phyloP scores from a whole-genome alignment of 495 filamentous ascomycete species.

The Tuber microsphaerosporum region DNA sequence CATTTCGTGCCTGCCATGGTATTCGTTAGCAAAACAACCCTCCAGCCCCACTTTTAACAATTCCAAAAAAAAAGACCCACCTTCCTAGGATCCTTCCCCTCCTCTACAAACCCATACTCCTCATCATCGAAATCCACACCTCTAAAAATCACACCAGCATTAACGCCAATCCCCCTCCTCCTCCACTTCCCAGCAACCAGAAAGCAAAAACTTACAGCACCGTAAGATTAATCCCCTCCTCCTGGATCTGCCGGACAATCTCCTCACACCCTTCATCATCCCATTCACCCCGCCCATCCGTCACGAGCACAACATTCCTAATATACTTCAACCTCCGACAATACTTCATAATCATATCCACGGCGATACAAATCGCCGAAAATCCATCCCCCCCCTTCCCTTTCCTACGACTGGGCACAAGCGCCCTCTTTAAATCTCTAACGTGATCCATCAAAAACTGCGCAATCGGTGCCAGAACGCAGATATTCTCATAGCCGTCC shows the following conservation, averaged over 20 bases:
- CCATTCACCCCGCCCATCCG: conserved; percentile 65
- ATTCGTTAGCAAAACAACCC: conserved; percentile 15
- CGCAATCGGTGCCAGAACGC: conserved; percentile 61
- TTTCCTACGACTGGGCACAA: conserved; percentile 58
- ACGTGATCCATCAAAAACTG: conserved; percentile 71
- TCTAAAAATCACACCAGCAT: conserved; percentile 44
- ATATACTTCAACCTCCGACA: conserved; percentile 88
- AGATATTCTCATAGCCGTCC: conserved; percentile 69
- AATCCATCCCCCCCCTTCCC: conserved; percentile 70
- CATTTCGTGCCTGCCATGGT: conserved; percentile 49
- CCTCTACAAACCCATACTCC: conserved; percentile 87
- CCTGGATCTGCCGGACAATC: conserved; percentile 64
- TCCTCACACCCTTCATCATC: conserved; percentile 59
- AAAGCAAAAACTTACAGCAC: conserved; percentile 57
- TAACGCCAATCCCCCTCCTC: neutral
- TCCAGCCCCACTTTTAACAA: neutral
- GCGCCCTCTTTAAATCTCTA: conserved; percentile 52
- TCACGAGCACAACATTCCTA: conserved; percentile 74
- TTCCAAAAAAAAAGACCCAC: conserved; percentile 37
- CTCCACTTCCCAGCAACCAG: neutral
- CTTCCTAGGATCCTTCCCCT: conserved; percentile 70
- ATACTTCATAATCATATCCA: conserved; percentile 72
- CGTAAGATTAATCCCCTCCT: conserved; percentile 66
- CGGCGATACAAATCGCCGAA: conserved; percentile 75
- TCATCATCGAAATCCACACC: conserved; percentile 92